Evolutionary conservation across 2,329 filamentous ascomycete species (phyloP), one percentile per base, ranked within the genome.

Genomic region (Aureobasidium sp.): DNA sequence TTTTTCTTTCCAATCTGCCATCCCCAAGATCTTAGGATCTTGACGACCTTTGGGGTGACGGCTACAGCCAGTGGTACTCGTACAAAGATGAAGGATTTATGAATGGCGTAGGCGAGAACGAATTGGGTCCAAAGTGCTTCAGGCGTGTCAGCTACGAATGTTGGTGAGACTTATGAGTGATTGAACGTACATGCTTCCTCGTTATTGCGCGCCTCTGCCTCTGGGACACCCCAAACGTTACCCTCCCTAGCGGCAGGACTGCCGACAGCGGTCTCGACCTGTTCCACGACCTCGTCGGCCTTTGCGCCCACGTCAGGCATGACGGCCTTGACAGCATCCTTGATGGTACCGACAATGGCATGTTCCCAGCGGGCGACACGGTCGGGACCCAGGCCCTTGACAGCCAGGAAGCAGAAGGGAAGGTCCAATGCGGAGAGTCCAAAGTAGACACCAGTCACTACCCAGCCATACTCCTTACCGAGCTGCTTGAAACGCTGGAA

Each of bases 81-180:
- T 67, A 97, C 75, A 75, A 99, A 96, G 70, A 99, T 97, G 74
- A 97, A 91, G 68, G 89, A 95, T 78, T 99, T 99, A 81, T 99
- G 94, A 63, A 99, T 90, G 31, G 93, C 93, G 71, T 99, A 99
- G 14, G 94, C 94, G 53, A 99, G 82, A 17, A 90, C 91, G 33
- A 99, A 79, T 72, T 97, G 91, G 9, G 94, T 97, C 84, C 85
- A 87, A 56, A 88, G 78, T 69, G 83, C 85, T 87, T 66, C 39
- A 27, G 53, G 1, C 3, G 33, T 40, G 49, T 54, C 39, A 54
- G 47, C 35, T 47, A 24, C 22, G 2, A 24, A 8, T 7, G 0
- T 22, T 14, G 17, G 5, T 12, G 2, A 27, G n/a, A 6, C 1
- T 12, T 24, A 5, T n/a, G n/a, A 12, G 7, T 29, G 7, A 17